Percentiles rank a stretch among this genome's conserved stretches.
These are phyloP conservation scores for Colletotrichum eremochloae DNA, from an alignment of 2,329 filamentous ascomycete genomes.

Conservation along the genomic window DNA sequence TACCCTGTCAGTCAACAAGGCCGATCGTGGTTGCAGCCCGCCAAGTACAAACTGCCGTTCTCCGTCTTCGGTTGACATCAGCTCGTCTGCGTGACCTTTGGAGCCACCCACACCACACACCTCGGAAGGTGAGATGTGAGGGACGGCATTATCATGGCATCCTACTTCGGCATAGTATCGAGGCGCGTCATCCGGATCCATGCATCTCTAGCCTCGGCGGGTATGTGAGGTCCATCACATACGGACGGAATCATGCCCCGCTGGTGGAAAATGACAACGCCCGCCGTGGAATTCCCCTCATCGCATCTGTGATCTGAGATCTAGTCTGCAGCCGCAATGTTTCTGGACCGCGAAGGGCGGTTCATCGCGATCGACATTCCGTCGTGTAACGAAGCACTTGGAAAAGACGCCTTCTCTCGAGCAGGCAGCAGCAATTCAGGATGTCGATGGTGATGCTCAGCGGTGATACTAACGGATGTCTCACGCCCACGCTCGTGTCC, in stretches of 20 bases:
- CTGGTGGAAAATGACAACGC: constrained; percentile 21
- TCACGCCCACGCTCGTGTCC: background rate
- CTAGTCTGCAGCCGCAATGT: constrained; percentile 16
- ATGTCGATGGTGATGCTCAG: background rate
- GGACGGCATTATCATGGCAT: constrained; percentile 1
- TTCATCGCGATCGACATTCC: constrained; percentile 13
- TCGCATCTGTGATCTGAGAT: constrained; percentile 37
- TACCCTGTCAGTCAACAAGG: constrained; percentile 28
- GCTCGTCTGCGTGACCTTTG: constrained; percentile 39
- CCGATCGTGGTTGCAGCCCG: constrained; percentile 28
- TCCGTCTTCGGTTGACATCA: constrained; percentile 37
- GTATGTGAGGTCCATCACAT: constrained; percentile 44
- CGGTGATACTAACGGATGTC: constrained; percentile 29
- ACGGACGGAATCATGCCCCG: constrained; percentile 18
- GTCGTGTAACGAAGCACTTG: background rate
- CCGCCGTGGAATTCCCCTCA: constrained; percentile 10
- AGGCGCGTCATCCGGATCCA: constrained; percentile 41
- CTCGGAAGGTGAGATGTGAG: constrained; percentile 7
- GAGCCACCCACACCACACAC: constrained; percentile 30
- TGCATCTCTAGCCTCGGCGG: constrained; percentile 43
- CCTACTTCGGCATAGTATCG: constrained; percentile 27
- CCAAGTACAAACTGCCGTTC: constrained; percentile 38
- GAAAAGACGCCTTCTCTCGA: background rate
- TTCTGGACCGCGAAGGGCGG: constrained; percentile 20
- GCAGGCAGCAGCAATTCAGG: constrained; percentile 17